Evolutionary conservation across 2,329 filamentous ascomycete genomes (phyloP).

Genomic region (Ceratocystis alfenasii): DNA sequence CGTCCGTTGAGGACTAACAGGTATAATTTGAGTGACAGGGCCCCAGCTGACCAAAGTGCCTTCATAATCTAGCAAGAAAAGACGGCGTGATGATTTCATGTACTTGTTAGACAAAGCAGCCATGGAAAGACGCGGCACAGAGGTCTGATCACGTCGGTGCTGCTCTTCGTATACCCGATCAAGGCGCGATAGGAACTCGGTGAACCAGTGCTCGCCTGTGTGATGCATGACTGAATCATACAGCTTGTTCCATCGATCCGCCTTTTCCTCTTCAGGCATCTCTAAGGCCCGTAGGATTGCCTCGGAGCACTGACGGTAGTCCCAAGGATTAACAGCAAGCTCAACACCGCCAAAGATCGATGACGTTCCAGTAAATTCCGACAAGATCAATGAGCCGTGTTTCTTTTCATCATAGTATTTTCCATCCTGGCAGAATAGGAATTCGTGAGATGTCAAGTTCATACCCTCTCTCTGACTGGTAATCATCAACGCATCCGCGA

Average conservation of each 20-base stretch:
- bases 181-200: constrained; percentile 58
- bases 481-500: constrained; percentile 87
- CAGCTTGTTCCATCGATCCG: constrained; percentile 60
- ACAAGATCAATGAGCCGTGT: constrained; percentile 79
- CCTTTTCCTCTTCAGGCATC: constrained; percentile 64
- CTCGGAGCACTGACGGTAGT: constrained; percentile 76
- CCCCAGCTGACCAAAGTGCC: constrained; percentile 84
- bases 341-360: constrained; percentile 72
- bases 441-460: constrained; percentile 94
- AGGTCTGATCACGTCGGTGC: constrained; percentile 68
- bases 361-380: constrained; percentile 87
- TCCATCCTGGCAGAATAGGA: constrained; percentile 84
- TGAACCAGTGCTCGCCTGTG: constrained; percentile 77
- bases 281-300: constrained; percentile 75
- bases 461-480: constrained; percentile 92
- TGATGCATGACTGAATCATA: constrained; percentile 64
- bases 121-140: constrained; percentile 72
- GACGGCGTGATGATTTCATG: constrained; percentile 49
- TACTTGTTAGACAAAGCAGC: constrained; percentile 55
- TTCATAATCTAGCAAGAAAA: constrained; percentile 90
- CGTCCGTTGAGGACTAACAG: constrained; percentile 72
- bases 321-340: constrained; percentile 87
- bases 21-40: constrained; percentile 69
- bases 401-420: constrained; percentile 57
- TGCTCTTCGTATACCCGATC: constrained; percentile 72